phyloP scores from a whole-genome alignment of 2,329 filamentous ascomycete genomes.

The Fonsecaea pedrosoi region DNA sequence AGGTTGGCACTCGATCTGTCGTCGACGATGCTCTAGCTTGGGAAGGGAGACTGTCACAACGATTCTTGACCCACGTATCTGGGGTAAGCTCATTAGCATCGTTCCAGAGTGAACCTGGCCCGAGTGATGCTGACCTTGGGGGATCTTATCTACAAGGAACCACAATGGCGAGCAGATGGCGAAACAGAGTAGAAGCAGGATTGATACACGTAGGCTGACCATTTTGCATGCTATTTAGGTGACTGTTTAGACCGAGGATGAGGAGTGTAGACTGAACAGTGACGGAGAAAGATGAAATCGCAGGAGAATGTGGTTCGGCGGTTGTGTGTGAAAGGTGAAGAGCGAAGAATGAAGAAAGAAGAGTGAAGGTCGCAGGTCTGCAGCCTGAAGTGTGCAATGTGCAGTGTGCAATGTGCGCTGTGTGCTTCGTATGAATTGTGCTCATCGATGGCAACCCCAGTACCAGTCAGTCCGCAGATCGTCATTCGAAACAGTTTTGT shows the following conservation, averaged over 20 bases:
- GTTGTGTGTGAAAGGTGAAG: background rate
- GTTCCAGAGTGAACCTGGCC: background rate
- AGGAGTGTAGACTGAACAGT: background rate
- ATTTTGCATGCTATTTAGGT: slow-evolving; percentile 7
- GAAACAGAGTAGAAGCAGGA: slow-evolving; percentile 13
- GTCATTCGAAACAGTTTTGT: background rate
- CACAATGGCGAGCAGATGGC: slow-evolving; percentile 5
- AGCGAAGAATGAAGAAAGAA: background rate
- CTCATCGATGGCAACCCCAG: background rate
- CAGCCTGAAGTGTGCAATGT: background rate
- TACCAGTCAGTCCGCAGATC: background rate
- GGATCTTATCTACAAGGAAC: slow-evolving; percentile 5
- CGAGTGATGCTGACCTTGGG: slow-evolving; percentile 22
- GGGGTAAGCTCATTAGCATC: slow-evolving; percentile 4
- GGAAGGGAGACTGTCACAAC: slow-evolving; percentile 60
- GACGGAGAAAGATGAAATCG: background rate
- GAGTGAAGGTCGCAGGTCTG: background rate
- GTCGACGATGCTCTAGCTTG: slow-evolving; percentile 59
- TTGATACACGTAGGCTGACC: slow-evolving; percentile 9
- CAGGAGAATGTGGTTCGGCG: background rate
- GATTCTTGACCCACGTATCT: slow-evolving; percentile 38
- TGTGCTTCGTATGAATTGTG: background rate
- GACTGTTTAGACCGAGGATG: background rate
- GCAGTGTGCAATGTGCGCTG: background rate
- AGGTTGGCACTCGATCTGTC: slow-evolving; percentile 61